phyloP scores from a whole-genome alignment of 139 green algal genomes.

The Volvox reticuliferus region DNA sequence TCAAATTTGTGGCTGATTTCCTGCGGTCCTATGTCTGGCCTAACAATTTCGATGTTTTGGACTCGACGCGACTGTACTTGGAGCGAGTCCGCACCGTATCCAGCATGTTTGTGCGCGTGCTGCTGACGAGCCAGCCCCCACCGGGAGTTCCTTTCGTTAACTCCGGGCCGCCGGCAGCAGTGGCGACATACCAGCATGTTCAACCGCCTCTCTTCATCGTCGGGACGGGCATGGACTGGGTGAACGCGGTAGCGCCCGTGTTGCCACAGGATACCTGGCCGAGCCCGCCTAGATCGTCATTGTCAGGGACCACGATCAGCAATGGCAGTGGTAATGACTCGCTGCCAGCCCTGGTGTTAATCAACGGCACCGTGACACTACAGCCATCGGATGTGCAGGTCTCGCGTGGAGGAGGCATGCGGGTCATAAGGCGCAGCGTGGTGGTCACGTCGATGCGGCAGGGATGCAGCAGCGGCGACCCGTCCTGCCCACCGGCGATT shows the following conservation, averaged over 20 bases:
- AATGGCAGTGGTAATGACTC: not conserved
- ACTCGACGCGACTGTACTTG: not conserved
- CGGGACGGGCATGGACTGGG: not conserved
- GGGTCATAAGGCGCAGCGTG: constrained; percentile 35
- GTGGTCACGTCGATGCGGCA: constrained; percentile 2
- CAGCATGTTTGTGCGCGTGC: not conserved
- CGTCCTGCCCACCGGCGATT: not conserved
- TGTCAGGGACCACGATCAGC: not conserved
- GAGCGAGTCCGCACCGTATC: not conserved
- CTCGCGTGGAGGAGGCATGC: not conserved
- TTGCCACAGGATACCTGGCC: constrained; percentile 4
- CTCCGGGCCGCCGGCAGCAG: not conserved
- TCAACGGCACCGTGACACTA: constrained; percentile 29
- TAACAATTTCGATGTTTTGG: constrained; percentile 15
- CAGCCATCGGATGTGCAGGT: not conserved
- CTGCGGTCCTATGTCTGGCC: constrained; percentile 5
- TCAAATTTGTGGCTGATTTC: constrained; percentile 6
- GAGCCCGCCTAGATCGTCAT: not conserved
- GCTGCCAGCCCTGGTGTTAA: constrained; percentile 20
- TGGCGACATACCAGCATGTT: not conserved
- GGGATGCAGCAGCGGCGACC: not conserved
- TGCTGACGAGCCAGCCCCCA: constrained; percentile 9
- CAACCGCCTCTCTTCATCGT: constrained; percentile 19
- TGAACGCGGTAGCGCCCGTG: constrained; percentile 16
- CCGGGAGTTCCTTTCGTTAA: constrained; percentile 1